Percentiles rank a stretch among this genome's conserved stretches.
These are phyloP conservation scores for Hansenula anomala DNA, from an alignment of 1,139 yeast genomes.

Conservation along the genomic window DNA sequence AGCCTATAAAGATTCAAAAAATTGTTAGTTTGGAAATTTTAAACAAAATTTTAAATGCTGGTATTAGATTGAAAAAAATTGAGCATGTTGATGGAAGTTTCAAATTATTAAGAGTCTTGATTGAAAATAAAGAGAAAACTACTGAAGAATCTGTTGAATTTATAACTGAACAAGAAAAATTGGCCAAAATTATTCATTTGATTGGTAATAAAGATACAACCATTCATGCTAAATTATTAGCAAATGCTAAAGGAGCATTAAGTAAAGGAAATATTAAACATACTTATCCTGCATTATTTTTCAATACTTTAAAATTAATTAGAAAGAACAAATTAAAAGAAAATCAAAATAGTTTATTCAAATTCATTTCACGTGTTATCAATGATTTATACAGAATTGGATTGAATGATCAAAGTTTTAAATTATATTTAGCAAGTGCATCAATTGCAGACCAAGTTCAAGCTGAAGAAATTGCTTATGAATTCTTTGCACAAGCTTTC, in stretches of 20 bases:
- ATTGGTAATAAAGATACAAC: conserved; percentile 46
- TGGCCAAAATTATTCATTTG: conserved; percentile 68
- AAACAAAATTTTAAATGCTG: conserved; percentile 15
- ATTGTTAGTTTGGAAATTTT: conserved; percentile 21
- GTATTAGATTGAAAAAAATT: conserved; percentile 17
- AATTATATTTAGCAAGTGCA: conserved; percentile 51
- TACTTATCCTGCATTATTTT: conserved; percentile 74
- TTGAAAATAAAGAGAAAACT: conserved; percentile 7
- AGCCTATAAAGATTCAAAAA: conserved; percentile 21
- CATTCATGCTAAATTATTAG: conserved; percentile 51
- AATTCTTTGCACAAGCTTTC: conserved; percentile 84
- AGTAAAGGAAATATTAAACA: conserved; percentile 53
- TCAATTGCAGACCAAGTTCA: conserved; percentile 71
- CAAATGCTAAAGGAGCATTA: conserved; percentile 51
- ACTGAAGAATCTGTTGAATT: conserved; percentile 14
- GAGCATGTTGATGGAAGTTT: conserved; percentile 23
- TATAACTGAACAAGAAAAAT: conserved; percentile 51
- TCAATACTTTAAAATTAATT: conserved; percentile 53
- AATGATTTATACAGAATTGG: conserved; percentile 60
- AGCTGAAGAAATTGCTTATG: conserved; percentile 69
- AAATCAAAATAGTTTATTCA: conserved; percentile 46
- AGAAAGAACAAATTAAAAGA: conserved; percentile 37
- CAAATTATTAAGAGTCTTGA: conserved; percentile 17
- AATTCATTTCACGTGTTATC: conserved; percentile 66
- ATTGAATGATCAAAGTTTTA: conserved; percentile 40